Percentiles rank a stretch among this genome's conserved stretches.
These are phyloP conservation scores for Xylaria palmicola DNA, from an alignment of 495 filamentous ascomycete genomes.

Conservation along the genomic window DNA sequence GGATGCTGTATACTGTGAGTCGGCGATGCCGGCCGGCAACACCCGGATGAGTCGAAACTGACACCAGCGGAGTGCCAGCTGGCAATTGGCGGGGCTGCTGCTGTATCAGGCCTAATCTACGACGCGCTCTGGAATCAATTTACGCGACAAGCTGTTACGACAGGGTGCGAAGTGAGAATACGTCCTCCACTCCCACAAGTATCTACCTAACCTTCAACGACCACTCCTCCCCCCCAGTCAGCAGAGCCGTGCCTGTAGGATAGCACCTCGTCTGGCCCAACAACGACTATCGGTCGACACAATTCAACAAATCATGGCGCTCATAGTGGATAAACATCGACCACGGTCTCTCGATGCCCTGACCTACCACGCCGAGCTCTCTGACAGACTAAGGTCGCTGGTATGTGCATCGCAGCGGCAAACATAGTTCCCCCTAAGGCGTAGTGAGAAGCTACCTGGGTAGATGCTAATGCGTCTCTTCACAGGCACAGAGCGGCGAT, in stretches of 20 bases:
- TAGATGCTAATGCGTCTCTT: constrained; percentile 17
- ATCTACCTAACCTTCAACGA: not conserved
- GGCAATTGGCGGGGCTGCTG: not conserved
- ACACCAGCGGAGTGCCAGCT: not conserved
- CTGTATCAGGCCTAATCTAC: no score
- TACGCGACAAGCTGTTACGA: constrained; percentile 9
- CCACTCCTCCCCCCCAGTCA: not conserved
- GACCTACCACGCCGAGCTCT: constrained; percentile 86
- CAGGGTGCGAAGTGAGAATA: not conserved
- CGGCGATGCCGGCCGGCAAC: constrained; percentile 7
- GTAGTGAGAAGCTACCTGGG: no score
- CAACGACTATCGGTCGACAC: not conserved
- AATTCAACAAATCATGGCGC: constrained; percentile 44
- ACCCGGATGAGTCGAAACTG: not conserved
- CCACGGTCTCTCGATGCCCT: constrained; percentile 85
- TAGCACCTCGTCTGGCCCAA: not conserved
- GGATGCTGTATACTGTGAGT: not conserved
- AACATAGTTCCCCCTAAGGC: no score
- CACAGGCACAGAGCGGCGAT: constrained; percentile 89
- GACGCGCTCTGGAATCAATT: constrained; percentile 31
- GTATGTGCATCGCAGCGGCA: constrained; percentile 50
- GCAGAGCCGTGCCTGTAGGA: not conserved
- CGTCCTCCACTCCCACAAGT: not conserved
- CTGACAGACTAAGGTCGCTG: constrained; percentile 80
- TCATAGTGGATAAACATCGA: constrained; percentile 93